Base-by-base conservation (phyloP, 345 rosid species). In the Gynandropsis gynandra region DNA sequence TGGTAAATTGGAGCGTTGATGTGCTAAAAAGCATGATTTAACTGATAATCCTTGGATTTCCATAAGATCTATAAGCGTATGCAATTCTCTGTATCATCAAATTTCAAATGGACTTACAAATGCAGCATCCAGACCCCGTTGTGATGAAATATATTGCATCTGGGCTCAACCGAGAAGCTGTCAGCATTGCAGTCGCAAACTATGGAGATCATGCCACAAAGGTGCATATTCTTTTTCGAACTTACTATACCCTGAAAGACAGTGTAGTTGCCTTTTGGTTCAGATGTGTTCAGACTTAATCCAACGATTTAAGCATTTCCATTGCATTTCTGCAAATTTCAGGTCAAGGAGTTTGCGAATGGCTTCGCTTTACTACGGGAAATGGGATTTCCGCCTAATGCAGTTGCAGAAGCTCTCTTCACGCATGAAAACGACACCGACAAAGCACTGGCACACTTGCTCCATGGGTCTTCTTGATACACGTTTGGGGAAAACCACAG, bases 131-230 rank as follows among this genome's bases (percentile, higher is more conserved):
- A 42, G 90, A 83, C 68, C 85, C 83, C 15, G 58, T 82, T 15
- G 81, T 76, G 56, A 78, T 71, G 74, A 85, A 74, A 55, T 88
- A 88, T 56, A 54, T 76, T 60, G 73, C 89, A 11, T 67, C 74
- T 5, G 89, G 92, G 31, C 81, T 80, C 10, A 74, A 54, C 66
- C 79, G 76, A 51, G 95, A 82, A 37, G 89, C 87, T 50, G 89
- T 82, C 64, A 59, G 64, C 18, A 47, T 80, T 42, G 97, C 95
- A 1, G 80, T 88, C 54, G 80, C 92, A 47, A 85, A 72, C 66
- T 89, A 78, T 53, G 96, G 97, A 55, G 97, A 89, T 62, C 76
- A 81, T 71, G 88, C 88, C 43, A 67, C 83, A 8, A 83, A 86
- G 90, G 97, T 86, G 58, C 7, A 39, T 50, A 37, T 14, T 15